Percentiles rank a stretch among this genome's conserved stretches.
Conservation (phyloP, 139 green algal species). For the Micractinium sp. region DNA sequence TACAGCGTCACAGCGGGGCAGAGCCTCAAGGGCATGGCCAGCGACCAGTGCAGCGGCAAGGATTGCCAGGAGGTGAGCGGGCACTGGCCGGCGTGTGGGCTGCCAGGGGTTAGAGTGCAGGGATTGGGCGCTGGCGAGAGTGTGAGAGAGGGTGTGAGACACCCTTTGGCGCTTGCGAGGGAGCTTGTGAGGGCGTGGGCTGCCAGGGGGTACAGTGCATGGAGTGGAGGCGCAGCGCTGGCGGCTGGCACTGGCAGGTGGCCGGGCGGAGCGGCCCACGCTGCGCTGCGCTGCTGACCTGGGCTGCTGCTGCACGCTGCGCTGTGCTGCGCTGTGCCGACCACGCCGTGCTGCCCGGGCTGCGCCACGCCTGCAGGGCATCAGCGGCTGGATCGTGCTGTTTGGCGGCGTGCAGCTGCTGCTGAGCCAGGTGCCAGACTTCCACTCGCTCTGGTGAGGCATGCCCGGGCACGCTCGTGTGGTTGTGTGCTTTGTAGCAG, state of each 20-base stretch:
- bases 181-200: no score
- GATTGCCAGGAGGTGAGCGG: constrained; percentile 37
- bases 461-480: no score
- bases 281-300: no score
- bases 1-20: constrained; percentile 72
- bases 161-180: no score
- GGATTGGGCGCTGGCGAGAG: no score
- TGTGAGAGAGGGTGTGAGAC: no score
- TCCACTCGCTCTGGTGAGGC: constrained; percentile 63
- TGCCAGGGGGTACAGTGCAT: no score
- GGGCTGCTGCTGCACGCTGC: not conserved
- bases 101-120: no score
- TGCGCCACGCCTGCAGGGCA: not conserved
- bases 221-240: no score
- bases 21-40: constrained; percentile 52
- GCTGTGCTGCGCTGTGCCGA: not conserved
- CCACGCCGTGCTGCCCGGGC: not conserved
- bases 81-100: not conserved
- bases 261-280: no score
- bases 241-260: not conserved
- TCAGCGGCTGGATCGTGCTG: constrained; percentile 48
- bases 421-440: constrained; percentile 63
- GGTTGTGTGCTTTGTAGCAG: not conserved
- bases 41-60: constrained; percentile 27
- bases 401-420: constrained; percentile 62